phyloP scores from a whole-genome alignment of 116 monocot genomes.

The Phalaenopsis hybrid region DNA sequence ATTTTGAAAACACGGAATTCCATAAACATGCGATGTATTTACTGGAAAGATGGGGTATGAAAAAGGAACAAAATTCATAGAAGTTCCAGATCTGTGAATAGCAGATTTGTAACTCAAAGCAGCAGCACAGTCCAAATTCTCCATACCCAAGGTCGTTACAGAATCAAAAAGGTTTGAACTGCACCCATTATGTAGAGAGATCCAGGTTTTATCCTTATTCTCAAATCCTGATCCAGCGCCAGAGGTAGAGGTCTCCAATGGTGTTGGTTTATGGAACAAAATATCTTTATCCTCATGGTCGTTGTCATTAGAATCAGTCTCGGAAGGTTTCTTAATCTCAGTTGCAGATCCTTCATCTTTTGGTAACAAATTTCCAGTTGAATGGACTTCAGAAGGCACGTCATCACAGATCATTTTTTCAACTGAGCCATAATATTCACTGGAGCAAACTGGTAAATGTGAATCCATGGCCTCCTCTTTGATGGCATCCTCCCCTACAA shows the following conservation, averaged over 20 bases:
- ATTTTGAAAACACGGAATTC: constrained; percentile 21
- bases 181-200: constrained; percentile 22
- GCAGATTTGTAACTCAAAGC: constrained; percentile 16
- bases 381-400: not conserved
- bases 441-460: not conserved
- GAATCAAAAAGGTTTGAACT: constrained; percentile 12
- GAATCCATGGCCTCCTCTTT: constrained; percentile 17
- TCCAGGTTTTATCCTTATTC: constrained; percentile 17
- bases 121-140: constrained; percentile 20
- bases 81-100: constrained; percentile 15
- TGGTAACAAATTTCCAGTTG: constrained; percentile 9
- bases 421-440: constrained; percentile 27
- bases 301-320: not conserved
- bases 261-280: not conserved
- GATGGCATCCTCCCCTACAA: constrained; percentile 14
- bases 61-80: constrained; percentile 14
- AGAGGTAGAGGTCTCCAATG: constrained; percentile 2
- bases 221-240: constrained; percentile 5
- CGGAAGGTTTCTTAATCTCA: not conserved
- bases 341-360: constrained; percentile 14
- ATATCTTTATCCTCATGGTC: not conserved
- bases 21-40: constrained; percentile 18
- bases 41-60: constrained; percentile 17
- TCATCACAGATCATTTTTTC: constrained; percentile 11
- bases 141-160: constrained; percentile 5